phyloP scores from a whole-genome alignment of 2,329 filamentous ascomycete species.

The Tolypocladium guangdongense region DNA sequence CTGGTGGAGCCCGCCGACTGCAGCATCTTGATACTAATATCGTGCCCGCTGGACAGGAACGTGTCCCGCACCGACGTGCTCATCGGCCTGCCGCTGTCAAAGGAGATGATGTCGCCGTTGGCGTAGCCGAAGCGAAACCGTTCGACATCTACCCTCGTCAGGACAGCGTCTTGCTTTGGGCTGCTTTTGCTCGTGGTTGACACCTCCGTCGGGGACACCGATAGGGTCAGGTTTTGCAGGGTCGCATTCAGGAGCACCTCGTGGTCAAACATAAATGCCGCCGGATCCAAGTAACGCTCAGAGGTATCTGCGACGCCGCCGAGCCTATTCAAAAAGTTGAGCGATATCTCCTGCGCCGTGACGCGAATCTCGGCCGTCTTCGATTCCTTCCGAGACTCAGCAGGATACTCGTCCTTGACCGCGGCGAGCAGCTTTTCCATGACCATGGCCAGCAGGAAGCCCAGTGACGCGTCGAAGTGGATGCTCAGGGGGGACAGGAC shows the following conservation, averaged over 20 bases:
- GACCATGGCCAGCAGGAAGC: conserved; percentile 42
- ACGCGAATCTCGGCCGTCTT: conserved; percentile 30
- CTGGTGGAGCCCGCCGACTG: conserved; percentile 32
- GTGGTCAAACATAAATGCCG: conserved; percentile 28
- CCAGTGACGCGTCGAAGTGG: conserved; percentile 45
- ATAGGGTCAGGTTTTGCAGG: conserved; percentile 31
- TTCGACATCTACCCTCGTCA: conserved; percentile 35
- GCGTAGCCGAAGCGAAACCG: conserved; percentile 54
- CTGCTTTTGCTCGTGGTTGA: conserved; percentile 5
- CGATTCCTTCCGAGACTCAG: conserved; percentile 6
- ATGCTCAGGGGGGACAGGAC: conserved; percentile 39
- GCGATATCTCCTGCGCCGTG: conserved; percentile 35
- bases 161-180: conserved; percentile 16
- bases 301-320: conserved; percentile 39
- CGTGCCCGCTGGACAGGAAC: conserved; percentile 44
- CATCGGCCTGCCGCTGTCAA: conserved; percentile 47
- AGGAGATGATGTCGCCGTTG: conserved; percentile 51
- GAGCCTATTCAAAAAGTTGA: conserved; percentile 46
- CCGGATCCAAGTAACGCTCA: conserved; percentile 31
- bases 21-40: conserved; percentile 43
- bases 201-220: conserved; percentile 12
- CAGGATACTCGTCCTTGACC: conserved; percentile 18
- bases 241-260: conserved; percentile 43
- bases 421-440: conserved; percentile 37
- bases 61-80: conserved; percentile 48